These are phyloP conservation scores for Bipolaris oryzae DNA, from an alignment of 2,329 filamentous ascomycete species.

Conservation along the genomic window DNA sequence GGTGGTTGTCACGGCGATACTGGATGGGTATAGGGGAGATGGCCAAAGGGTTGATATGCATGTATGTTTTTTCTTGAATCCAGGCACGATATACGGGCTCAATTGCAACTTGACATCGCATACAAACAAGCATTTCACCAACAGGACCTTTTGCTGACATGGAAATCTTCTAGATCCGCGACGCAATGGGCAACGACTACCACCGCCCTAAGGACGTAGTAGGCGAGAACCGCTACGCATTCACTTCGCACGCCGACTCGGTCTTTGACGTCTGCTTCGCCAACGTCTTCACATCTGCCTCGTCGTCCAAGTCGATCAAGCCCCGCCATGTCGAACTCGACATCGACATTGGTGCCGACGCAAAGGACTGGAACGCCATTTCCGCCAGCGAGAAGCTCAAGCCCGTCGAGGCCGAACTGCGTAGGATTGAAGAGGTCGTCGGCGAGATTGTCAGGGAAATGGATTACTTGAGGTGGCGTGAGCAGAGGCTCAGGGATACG, in stretches of 20 bases:
- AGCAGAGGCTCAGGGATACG: slow-evolving; percentile 96
- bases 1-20: slow-evolving; percentile 90
- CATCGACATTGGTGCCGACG: slow-evolving; percentile 94
- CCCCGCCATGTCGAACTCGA: slow-evolving; percentile 83
- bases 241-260: slow-evolving; percentile 89
- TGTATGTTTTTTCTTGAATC: slow-evolving; percentile 60
- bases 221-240: slow-evolving; percentile 90
- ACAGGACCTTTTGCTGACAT: slow-evolving; percentile 1
- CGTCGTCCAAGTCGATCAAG: slow-evolving; percentile 42
- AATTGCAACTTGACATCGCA: too few species aligned
- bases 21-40: slow-evolving; percentile 86
- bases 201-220: slow-evolving; percentile 87
- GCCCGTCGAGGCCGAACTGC: slow-evolving; percentile 92
- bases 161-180: slow-evolving; percentile 73
- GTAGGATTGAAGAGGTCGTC: slow-evolving; percentile 89
- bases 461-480: slow-evolving; percentile 88
- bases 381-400: slow-evolving; percentile 97
- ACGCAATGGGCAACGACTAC: slow-evolving; percentile 95
- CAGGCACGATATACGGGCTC: too few species aligned
- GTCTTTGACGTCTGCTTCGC: slow-evolving; percentile 97
- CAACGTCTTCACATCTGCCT: slow-evolving; percentile 67
- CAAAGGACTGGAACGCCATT: slow-evolving; percentile 97
- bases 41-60: slow-evolving; percentile 94
- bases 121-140: too few species aligned
- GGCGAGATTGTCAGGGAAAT: slow-evolving; percentile 89